Evolutionary conservation across 2,329 filamentous ascomycete genomes (phyloP).

Genomic region (Torrubiella hemipterigena): DNA sequence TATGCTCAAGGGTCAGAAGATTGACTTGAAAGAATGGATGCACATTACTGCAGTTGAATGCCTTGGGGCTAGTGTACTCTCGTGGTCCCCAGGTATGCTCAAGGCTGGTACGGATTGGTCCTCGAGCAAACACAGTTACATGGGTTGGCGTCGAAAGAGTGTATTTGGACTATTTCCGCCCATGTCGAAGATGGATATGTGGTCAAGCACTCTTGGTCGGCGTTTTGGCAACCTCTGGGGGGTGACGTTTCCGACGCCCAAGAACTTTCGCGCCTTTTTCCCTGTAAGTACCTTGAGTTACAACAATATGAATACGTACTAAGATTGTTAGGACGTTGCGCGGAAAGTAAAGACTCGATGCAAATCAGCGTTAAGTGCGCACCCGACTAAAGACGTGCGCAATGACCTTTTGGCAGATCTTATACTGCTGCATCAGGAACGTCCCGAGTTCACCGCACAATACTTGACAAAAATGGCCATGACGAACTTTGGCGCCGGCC

Average conservation of each 20-base stretch:
- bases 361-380: conserved; percentile 16
- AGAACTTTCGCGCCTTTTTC: conserved; percentile 35
- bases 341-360: conserved; percentile 21
- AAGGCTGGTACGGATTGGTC: conserved; percentile 29
- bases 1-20: conserved; percentile 21
- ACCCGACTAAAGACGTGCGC: conserved; percentile 16
- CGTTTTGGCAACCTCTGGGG: conserved; percentile 30
- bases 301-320: background rate
- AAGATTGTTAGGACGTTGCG: conserved; percentile 18
- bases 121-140: conserved; percentile 35
- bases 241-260: conserved; percentile 29
- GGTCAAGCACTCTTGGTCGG: conserved; percentile 22
- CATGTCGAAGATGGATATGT: conserved; percentile 24
- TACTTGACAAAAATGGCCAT: conserved; percentile 40
- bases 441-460: conserved; percentile 30
- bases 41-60: conserved; percentile 42
- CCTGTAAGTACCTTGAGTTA: conserved; percentile 23
- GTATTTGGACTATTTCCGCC: conserved; percentile 38
- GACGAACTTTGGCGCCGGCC: conserved; percentile 43
- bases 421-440: conserved; percentile 30
- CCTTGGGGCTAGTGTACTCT: conserved; percentile 34
- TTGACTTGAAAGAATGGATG: conserved; percentile 44
- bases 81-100: conserved; percentile 39
- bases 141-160: conserved; percentile 38
- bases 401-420: conserved; percentile 33